Conservation (phyloP, 2,329 filamentous ascomycete species). For the Sphaerulina populicola region DNA sequence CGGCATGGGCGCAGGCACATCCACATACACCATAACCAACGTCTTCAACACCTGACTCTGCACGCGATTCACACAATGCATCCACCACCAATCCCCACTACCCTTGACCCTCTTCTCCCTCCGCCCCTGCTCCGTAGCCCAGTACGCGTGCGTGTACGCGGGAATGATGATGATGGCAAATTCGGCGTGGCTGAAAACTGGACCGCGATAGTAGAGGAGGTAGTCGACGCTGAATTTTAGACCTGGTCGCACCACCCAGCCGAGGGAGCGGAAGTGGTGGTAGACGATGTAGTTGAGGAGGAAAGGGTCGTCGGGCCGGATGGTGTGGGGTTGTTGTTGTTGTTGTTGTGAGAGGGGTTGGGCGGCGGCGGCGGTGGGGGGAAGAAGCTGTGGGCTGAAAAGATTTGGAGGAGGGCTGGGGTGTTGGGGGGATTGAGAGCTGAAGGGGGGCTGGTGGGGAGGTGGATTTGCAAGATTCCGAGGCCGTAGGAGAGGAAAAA, state of each 20-base stretch:
- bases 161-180: constrained; percentile 82
- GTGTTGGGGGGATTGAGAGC: constrained; percentile 26
- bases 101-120: constrained; percentile 44
- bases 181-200: constrained; percentile 89
- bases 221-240: constrained; percentile 94
- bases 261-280: constrained; percentile 90
- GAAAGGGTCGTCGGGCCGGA: constrained; percentile 68
- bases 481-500: constrained; percentile 82
- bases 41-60: constrained; percentile 86
- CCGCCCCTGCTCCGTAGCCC: constrained; percentile 46
- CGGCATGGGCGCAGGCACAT: constrained; percentile 61
- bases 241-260: constrained; percentile 87
- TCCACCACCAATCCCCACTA: constrained; percentile 60
- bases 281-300: constrained; percentile 81
- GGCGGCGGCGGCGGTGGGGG: constrained; percentile 46
- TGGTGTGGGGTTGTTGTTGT: too few relatives aligned
- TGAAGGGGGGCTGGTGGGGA: constrained; percentile 21
- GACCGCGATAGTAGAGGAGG: constrained; percentile 85
- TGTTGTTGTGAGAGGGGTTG: constrained; percentile 54
- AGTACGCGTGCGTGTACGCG: constrained; percentile 66
- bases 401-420: constrained; percentile 50
- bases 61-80: constrained; percentile 84
- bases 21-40: constrained; percentile 80
- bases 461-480: constrained; percentile 60
- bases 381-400: constrained; percentile 37